Base-by-base conservation (phyloP, 2,329 filamentous ascomycete genomes). In the Rutstroemia sp. region DNA sequence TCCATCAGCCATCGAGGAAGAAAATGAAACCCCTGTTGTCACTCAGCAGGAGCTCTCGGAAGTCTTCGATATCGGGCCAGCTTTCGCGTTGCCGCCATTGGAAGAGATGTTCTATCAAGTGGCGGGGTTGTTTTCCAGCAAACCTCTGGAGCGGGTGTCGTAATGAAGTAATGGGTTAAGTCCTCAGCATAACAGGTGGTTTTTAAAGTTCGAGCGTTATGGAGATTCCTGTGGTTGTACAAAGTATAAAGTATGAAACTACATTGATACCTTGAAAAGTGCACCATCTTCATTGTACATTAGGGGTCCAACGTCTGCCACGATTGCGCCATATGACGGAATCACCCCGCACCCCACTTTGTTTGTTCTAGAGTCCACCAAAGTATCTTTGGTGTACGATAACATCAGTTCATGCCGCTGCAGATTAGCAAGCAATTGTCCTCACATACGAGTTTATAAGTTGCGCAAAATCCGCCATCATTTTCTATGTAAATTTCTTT, bases 91-190 rank as follows among this genome's bases (percentile, higher is more conserved):
- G 65, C 84, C 86, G 21, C 82, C 86, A 10, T 80, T 92, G 21
- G 83, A 87, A 69, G 87, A 90, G 60, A 79, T 89, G 73, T 91
- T 92, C 67, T 83, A 86, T 69, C 82, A 84, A 69, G 84, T 92
- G 40, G 80, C 86, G 12, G 80, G 75, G 5, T 67, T 89, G 60
- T 83, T 87, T 68, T 78, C 80, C 1, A 74, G 79, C 58, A 85
- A 81, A 68, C 77, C 81, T 14, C 62, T 75, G 51, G 51, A 49
- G 46, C 25, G 39, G n/a, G 30, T 48, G 23, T 21, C 48, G 14
- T 54, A 49, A 54, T 49, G 51, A 54, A 14, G 39, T 57, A 47
- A 46, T 54, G 39, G 55, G 40, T 59, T 40, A 39, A 16, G 44
- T 56, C 42, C 44, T 54, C 58, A 55, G 51, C 60, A 61, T 61